A percentile compares a stretch with the other conserved stretches of the same genome.
Evolutionary conservation across 164 flowering plant species (phyloP).

Genomic region (Taxillus chinensis): DNA sequence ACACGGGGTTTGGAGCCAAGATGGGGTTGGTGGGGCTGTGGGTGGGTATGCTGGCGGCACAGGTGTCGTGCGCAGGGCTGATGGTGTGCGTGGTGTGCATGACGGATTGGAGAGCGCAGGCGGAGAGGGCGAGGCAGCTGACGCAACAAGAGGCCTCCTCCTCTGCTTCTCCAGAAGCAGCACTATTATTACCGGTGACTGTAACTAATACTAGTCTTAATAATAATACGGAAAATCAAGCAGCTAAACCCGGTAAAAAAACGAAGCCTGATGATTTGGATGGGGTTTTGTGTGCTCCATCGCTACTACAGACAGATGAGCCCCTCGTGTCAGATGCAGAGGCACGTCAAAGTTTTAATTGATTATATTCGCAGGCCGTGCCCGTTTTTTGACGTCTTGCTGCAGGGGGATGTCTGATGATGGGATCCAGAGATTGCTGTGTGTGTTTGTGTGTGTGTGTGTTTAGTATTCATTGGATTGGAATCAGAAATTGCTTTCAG

Average conservation of each 20-base stretch:
- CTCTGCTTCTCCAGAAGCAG: neutral
- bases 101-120: slow-evolving; percentile 77
- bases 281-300: slow-evolving; percentile 24
- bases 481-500: too few relatives aligned
- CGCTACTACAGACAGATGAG: slow-evolving; percentile 46
- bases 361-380: too few relatives aligned
- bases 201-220: too few relatives aligned
- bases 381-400: too few relatives aligned
- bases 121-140: slow-evolving; percentile 52
- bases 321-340: slow-evolving; percentile 24
- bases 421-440: too few relatives aligned
- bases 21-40: slow-evolving; percentile 83
- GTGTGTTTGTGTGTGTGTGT: too few relatives aligned
- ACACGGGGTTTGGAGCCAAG: slow-evolving; percentile 54
- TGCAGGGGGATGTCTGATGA: too few relatives aligned
- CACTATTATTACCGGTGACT: too few relatives aligned
- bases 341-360: too few relatives aligned
- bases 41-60: slow-evolving; percentile 90
- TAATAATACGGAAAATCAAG: slow-evolving; percentile 11
- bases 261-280: slow-evolving; percentile 16
- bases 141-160: slow-evolving; percentile 20
- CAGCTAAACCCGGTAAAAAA: neutral
- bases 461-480: too few relatives aligned
- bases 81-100: slow-evolving; percentile 56
- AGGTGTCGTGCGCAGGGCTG: slow-evolving; percentile 63